Evolutionary conservation across 129 eudicot species (phyloP).

Genomic region (Flaveria linearis): DNA sequence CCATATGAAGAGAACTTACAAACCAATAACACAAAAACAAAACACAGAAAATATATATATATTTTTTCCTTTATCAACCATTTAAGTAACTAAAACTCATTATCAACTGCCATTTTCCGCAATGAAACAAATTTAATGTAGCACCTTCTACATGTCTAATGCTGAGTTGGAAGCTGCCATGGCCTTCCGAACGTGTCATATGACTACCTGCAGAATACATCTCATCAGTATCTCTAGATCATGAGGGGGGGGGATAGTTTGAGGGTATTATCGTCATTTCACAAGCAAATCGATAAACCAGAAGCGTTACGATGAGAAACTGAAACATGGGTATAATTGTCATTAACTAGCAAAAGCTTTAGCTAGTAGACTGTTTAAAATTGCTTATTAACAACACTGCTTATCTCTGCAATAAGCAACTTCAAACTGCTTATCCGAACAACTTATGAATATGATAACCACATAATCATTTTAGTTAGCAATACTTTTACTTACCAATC

Average conservation of each 20-base stretch:
- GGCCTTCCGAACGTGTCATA: slow-evolving; percentile 3
- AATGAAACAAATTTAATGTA: slow-evolving; percentile 10
- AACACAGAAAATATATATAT: slow-evolving; percentile 7
- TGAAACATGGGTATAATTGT: background rate
- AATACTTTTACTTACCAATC: slow-evolving; percentile 35
- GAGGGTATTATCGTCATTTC: slow-evolving; percentile 19
- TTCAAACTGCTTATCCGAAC: background rate
- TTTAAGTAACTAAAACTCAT: slow-evolving; percentile 11
- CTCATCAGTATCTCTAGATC: slow-evolving; percentile 11
- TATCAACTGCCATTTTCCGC: slow-evolving; percentile 8
- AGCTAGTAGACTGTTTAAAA: background rate
- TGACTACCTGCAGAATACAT: slow-evolving; percentile 29
- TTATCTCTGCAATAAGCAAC: background rate
- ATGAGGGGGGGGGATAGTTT: background rate
- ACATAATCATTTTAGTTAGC: background rate
- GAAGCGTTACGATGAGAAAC: background rate
- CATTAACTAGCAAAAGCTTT: background rate
- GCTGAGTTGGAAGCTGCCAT: slow-evolving; percentile 28
- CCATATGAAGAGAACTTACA: slow-evolving; percentile 28
- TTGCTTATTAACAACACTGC: background rate
- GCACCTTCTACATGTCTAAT: slow-evolving; percentile 23
- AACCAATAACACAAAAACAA: slow-evolving; percentile 33
- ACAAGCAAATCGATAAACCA: slow-evolving; percentile 8
- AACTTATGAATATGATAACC: background rate
- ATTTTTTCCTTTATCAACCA: slow-evolving; percentile 6